These are phyloP conservation scores for Neoascochyta sp. DNA, from an alignment of 2,329 filamentous ascomycete species.

Conservation along the genomic window DNA sequence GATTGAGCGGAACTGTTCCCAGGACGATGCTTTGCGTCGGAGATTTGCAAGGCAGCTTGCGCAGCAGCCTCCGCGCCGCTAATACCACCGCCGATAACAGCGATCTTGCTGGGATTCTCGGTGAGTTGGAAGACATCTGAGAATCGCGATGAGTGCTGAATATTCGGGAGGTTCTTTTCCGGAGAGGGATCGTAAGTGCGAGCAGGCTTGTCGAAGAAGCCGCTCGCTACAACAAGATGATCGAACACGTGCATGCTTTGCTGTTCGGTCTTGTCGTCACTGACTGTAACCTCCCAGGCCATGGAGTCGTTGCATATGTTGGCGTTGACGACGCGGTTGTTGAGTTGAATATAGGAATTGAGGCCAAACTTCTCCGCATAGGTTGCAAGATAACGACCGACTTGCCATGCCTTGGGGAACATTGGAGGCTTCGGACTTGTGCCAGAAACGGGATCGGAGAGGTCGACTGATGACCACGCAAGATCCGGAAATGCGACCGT, in stretches of 20 bases:
- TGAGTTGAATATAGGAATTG: slow-evolving; percentile 49
- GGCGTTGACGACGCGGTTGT: slow-evolving; percentile 35
- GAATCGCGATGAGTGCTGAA: slow-evolving; percentile 32
- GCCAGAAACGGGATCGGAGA: slow-evolving; percentile 11
- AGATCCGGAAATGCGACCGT: slow-evolving; percentile 64
- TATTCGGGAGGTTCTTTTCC: slow-evolving; percentile 3
- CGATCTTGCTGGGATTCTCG: slow-evolving; percentile 53
- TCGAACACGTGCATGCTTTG: slow-evolving; percentile 53
- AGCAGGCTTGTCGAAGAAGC: slow-evolving; percentile 60
- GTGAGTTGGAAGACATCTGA: slow-evolving; percentile 19
- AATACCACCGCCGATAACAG: slow-evolving; percentile 77
- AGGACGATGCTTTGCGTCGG: slow-evolving; percentile 57
- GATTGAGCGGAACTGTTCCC: slow-evolving; percentile 23
- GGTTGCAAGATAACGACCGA: slow-evolving; percentile 66
- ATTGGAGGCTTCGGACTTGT: slow-evolving; percentile 47
- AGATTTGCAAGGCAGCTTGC: slow-evolving; percentile 68
- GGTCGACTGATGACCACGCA: slow-evolving; percentile 58
- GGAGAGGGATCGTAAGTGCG: slow-evolving; percentile 12
- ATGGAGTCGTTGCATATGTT: slow-evolving; percentile 11
- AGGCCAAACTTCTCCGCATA: slow-evolving; percentile 60
- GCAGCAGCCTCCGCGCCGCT: slow-evolving; percentile 75
- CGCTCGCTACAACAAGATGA: slow-evolving; percentile 67
- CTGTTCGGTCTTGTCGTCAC: slow-evolving; percentile 13
- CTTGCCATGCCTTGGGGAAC: slow-evolving; percentile 73
- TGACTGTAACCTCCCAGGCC: slow-evolving; percentile 20